Percentiles rank a stretch among this genome's conserved stretches.
These are phyloP conservation scores for Melastoma malabathricum DNA, from an alignment of 345 rosid genomes.

Conservation along the genomic window DNA sequence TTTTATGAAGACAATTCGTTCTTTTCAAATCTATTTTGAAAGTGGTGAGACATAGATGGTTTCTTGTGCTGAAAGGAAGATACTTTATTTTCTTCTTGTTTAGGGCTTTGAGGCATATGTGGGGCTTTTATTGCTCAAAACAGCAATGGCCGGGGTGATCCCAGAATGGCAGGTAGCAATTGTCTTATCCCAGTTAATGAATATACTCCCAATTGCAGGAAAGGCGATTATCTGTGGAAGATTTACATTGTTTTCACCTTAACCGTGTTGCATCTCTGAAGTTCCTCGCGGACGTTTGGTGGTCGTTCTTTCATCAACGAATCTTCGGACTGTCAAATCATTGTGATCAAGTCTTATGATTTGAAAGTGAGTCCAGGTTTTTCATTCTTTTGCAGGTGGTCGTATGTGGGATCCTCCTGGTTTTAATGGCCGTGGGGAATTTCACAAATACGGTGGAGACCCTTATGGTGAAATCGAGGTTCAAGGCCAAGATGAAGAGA, in stretches of 20 bases:
- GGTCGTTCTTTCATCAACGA: too few species aligned
- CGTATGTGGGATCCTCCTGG: slow-evolving; percentile 69
- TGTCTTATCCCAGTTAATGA: too few species aligned
- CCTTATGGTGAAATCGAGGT: slow-evolving; percentile 72
- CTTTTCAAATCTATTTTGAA: too few species aligned
- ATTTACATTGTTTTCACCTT: neutral
- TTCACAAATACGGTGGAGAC: slow-evolving; percentile 76
- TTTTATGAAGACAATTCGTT: too few species aligned
- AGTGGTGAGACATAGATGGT: too few species aligned
- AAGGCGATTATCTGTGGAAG: too few species aligned
- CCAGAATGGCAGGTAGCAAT: slow-evolving; percentile 87
- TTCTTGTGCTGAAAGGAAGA: too few species aligned
- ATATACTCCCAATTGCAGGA: too few species aligned
- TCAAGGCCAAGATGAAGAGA: slow-evolving; percentile 93
- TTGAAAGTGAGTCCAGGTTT: too few species aligned
- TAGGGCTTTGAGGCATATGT: slow-evolving; percentile 96
- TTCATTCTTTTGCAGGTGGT: slow-evolving; percentile 36
- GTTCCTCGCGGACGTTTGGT: too few species aligned
- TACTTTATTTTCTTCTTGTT: neutral
- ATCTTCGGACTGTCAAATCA: neutral
- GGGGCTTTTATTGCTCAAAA: slow-evolving; percentile 69
- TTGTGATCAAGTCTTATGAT: slow-evolving; percentile 1
- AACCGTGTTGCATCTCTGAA: neutral
- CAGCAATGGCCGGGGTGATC: slow-evolving; percentile 61
- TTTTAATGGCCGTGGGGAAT: slow-evolving; percentile 91